Evolutionary conservation across 805 yeast species (phyloP), one percentile per base, ranked within the genome.

Genomic region (Myxozyma mucilagina): DNA sequence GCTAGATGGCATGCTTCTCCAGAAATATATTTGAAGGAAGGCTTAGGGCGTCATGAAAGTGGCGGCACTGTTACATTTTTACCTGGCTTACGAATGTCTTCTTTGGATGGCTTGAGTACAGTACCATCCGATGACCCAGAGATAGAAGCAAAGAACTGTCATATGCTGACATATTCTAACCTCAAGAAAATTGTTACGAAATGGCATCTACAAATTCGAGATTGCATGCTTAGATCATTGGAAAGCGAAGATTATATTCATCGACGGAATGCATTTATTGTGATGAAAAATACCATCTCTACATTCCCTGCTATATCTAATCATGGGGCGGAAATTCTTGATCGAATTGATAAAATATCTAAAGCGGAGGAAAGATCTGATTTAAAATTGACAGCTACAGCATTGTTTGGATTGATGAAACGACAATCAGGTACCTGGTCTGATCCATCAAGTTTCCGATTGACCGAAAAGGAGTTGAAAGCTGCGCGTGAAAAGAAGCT

Each of bases 261-360:
- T 1, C 80, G 94, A 55, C 82, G 91, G 57, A 92, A 91, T 73
- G 83, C 90, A 2, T 88, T 91, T 60, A 87, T 89, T 0, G 83
- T 90, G 67, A 76, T 91, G 76, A 89, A 87, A 70, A 84, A 84
- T 66, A 73, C 87, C 47, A 74, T 86, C 18, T 79, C 80, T 1
- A 79, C 81, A 14, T 90, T 84, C 70, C 96, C 97, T 0, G 75
- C 79, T 10, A 81, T 89, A 13, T 85, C 84, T 54, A 84, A 81
- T 34, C 92, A 89, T 59, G 86, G 90, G 38, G 84, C 82, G 57
- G 59, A 69, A 6, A 69, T 91, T 1, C 72, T 80, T 7, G 74
- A 72, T 4, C 73, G 78, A 10, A 75, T 92, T 38, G 79, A 82
- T 35, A 67, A 69, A 1, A 82, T 88, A 20, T 69, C 82, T 7